A percentile compares a stretch with the other conserved stretches of the same genome.
phyloP scores from a whole-genome alignment of 2,329 filamentous ascomycete species.

The Dothideomycetes sp. region DNA sequence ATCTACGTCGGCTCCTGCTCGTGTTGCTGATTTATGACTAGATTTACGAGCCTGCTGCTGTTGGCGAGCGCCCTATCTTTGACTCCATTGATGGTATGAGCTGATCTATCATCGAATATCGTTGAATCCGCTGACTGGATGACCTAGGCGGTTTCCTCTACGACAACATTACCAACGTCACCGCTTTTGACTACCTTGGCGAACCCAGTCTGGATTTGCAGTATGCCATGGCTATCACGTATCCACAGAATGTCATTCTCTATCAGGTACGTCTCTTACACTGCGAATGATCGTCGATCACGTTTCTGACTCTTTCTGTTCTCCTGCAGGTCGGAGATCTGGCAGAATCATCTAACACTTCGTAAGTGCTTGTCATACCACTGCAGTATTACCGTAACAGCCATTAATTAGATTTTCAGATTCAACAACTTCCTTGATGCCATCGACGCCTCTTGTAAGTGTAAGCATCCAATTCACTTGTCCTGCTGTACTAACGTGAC shows the following conservation, averaged over 20 bases:
- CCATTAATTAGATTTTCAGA: too few species aligned
- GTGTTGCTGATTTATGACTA: not conserved
- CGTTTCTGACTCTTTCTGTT: conserved; percentile 30
- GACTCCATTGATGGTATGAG: not conserved
- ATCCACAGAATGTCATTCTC: conserved; percentile 37
- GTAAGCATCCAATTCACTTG: not conserved
- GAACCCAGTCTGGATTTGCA: conserved; percentile 41
- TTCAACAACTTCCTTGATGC: conserved; percentile 41
- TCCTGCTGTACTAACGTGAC: not conserved
- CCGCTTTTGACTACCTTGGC: conserved; percentile 3
- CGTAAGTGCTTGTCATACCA: conserved; percentile 21
- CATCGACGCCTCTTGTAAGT: conserved; percentile 35
- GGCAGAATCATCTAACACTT: not conserved
- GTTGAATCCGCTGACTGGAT: not conserved
- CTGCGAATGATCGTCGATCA: conserved; percentile 17
- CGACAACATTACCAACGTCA: not conserved
- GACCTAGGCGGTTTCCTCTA: not conserved
- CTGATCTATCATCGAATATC: not conserved
- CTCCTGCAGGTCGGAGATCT: not conserved
- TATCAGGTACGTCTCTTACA: conserved; percentile 23
- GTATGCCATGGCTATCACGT: conserved; percentile 39
- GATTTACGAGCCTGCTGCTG: not conserved
- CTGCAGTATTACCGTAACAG: too few species aligned
- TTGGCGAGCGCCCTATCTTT: not conserved
- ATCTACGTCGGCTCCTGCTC: not conserved